A percentile compares a stretch with the other conserved stretches of the same genome.
These are phyloP conservation scores for Aegilops sharonensis DNA, from an alignment of 176 grass and related monocot genomes.

Conservation along the genomic window DNA sequence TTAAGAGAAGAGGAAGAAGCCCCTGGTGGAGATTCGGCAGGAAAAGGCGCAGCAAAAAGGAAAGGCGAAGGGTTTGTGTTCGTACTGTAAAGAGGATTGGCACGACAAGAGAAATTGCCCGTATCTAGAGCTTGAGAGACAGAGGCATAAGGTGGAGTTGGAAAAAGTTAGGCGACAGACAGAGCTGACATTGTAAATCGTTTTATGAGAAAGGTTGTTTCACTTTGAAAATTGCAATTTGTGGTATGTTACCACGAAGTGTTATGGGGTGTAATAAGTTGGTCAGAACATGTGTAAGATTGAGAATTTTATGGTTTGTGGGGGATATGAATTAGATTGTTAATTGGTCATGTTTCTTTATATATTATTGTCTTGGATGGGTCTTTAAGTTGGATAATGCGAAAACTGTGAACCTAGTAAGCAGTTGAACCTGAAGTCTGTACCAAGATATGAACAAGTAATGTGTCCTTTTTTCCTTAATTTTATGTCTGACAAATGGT, in stretches of 20 bases:
- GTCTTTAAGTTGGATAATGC: no score
- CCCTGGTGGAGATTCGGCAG: background rate
- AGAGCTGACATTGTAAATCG: background rate
- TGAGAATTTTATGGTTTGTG: no score
- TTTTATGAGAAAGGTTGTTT: background rate
- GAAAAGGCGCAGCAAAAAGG: background rate
- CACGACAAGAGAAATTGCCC: background rate
- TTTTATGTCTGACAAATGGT: no score
- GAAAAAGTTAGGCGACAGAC: background rate
- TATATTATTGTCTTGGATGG: no score
- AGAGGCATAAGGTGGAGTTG: background rate
- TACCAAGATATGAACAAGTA: no score
- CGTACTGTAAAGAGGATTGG: background rate
- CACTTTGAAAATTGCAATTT: background rate
- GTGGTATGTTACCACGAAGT: background rate
- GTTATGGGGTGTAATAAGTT: background rate
- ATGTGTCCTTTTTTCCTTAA: no score
- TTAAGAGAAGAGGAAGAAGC: background rate
- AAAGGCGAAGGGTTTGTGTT: no score
- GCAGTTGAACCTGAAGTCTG: no score
- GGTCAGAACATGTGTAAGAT: no score
- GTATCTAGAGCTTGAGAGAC: background rate
- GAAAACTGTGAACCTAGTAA: no score
- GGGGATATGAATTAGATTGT: no score
- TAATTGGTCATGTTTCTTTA: no score